Percentiles rank a stretch among this genome's conserved stretches.
Conservation (phyloP, 441 rosid genomes). For the Gossypium schwendimanii region DNA sequence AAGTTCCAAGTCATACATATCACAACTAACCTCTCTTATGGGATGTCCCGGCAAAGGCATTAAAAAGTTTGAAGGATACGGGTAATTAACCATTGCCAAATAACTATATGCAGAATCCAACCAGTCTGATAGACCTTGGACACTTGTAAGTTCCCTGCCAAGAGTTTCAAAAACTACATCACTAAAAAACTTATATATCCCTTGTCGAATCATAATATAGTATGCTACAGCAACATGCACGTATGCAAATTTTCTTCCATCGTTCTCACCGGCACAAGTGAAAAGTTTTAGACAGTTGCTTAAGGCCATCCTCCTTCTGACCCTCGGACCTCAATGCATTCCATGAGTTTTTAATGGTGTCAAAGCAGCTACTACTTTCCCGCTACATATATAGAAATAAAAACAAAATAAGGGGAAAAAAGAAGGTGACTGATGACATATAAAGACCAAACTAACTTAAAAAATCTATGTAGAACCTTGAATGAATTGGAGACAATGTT, state of each 20-base stretch:
- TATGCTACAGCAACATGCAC: not conserved
- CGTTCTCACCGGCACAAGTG: constrained; percentile 55
- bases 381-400: constrained; percentile 33
- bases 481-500: constrained; percentile 60
- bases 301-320: constrained; percentile 57
- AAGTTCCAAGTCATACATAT: not conserved
- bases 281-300: constrained; percentile 51
- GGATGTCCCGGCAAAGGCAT: constrained; percentile 93
- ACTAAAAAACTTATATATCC: not conserved
- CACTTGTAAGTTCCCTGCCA: constrained; percentile 55
- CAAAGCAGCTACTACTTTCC: constrained; percentile 73
- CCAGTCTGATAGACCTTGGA: constrained; percentile 60
- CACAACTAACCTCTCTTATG: constrained; percentile 60
- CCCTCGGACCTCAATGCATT: constrained; percentile 44
- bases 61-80: constrained; percentile 62
- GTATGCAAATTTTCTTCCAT: not conserved
- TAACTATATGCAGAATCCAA: constrained; percentile 76
- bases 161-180: constrained; percentile 10
- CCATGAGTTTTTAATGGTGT: constrained; percentile 72
- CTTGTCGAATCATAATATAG: not conserved
- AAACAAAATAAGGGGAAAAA: not conserved
- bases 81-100: constrained; percentile 88
- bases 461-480: constrained; percentile 27
- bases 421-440: not conserved
- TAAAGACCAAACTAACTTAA: not conserved